Conservation (phyloP, 2,329 filamentous ascomycete genomes). For the Cytospora mali region DNA sequence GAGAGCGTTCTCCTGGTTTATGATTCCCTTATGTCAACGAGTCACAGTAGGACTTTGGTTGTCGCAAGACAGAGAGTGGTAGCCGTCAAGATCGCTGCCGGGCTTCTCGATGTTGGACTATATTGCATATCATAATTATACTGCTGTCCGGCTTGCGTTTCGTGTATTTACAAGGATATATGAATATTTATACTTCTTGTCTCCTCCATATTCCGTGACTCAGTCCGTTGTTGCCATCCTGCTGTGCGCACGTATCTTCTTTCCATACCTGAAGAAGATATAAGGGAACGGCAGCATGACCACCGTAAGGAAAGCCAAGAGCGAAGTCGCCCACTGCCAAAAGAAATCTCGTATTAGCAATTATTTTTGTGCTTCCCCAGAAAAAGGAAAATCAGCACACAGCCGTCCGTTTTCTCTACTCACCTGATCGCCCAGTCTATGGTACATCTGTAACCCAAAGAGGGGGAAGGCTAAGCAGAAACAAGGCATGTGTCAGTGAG, state of each 20-base stretch:
- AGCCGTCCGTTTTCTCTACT: slow-evolving; percentile 8
- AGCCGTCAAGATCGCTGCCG: slow-evolving; percentile 1
- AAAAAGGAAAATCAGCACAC: neutral
- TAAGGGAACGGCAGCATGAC: slow-evolving; percentile 66
- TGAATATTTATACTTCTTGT: neutral
- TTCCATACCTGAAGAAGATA: slow-evolving; percentile 64
- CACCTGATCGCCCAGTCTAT: slow-evolving; percentile 63
- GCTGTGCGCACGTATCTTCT: slow-evolving; percentile 57
- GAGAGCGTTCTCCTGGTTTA: neutral
- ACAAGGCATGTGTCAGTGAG: slow-evolving; percentile 21
- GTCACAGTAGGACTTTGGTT: slow-evolving; percentile 4
- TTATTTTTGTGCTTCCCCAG: slow-evolving; percentile 5
- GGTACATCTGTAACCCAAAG: slow-evolving; percentile 75
- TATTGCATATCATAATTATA: neutral
- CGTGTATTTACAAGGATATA: slow-evolving; percentile 12
- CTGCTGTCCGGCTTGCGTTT: neutral
- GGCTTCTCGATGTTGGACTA: neutral
- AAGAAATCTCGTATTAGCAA: slow-evolving; percentile 24
- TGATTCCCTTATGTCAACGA: neutral
- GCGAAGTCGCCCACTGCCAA: slow-evolving; percentile 61
- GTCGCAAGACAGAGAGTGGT: slow-evolving; percentile 1
- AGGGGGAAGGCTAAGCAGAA: slow-evolving; percentile 70
- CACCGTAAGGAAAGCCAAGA: slow-evolving; percentile 64
- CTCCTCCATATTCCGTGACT: neutral
- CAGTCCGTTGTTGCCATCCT: slow-evolving; percentile 48